phyloP scores from a whole-genome alignment of 116 monocot genomes.

The Zostera marina region DNA sequence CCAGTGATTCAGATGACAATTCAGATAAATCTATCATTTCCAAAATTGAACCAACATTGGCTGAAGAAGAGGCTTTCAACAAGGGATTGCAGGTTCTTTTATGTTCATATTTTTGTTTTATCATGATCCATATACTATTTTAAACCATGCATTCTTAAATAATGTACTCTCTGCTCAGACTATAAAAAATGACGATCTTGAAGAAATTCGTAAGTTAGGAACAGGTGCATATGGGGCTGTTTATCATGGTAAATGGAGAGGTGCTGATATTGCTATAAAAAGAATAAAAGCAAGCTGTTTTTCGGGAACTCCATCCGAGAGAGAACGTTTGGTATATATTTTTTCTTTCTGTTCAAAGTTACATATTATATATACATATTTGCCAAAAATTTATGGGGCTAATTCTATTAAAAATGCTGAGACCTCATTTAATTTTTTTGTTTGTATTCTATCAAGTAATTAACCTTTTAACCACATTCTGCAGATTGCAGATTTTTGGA shows the following conservation, averaged over 20 bases:
- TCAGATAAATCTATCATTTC: slow-evolving; percentile 23
- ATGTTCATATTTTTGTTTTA: not conserved
- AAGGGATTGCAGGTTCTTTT: slow-evolving; percentile 78
- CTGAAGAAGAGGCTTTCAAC: slow-evolving; percentile 67
- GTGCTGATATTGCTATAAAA: slow-evolving; percentile 87
- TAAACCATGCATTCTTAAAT: not conserved
- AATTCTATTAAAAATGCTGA: no score
- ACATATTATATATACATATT: not conserved
- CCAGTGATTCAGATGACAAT: slow-evolving; percentile 26
- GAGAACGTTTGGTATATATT: slow-evolving; percentile 59
- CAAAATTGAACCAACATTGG: slow-evolving; percentile 67
- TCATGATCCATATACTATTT: not conserved
- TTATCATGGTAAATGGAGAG: slow-evolving; percentile 87
- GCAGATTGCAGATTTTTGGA: slow-evolving; percentile 97
- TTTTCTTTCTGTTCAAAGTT: not conserved
- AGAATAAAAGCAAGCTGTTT: slow-evolving; percentile 95
- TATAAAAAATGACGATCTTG: slow-evolving; percentile 74
- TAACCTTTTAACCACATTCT: slow-evolving; percentile 4
- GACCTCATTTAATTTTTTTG: not conserved
- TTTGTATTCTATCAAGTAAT: not conserved
- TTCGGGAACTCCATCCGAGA: slow-evolving; percentile 78
- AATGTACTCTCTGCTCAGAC: slow-evolving; percentile 22
- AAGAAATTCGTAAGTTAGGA: slow-evolving; percentile 76
- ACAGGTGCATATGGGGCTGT: slow-evolving; percentile 78
- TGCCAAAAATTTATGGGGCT: not conserved